Conservation (phyloP, 2,329 filamentous ascomycete species). For the Clarireedia hainanense region DNA sequence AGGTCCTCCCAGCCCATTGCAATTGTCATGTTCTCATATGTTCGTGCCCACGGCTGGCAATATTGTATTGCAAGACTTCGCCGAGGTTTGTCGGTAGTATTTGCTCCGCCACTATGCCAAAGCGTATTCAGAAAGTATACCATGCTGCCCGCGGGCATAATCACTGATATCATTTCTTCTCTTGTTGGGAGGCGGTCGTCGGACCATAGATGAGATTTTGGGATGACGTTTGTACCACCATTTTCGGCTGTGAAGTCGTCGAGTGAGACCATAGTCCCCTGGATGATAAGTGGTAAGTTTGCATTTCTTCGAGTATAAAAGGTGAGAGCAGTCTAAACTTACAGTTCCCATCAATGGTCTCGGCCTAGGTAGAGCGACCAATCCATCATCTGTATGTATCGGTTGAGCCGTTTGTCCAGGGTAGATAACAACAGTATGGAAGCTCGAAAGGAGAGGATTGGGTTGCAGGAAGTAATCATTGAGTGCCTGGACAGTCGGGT, state of each 20-base stretch:
- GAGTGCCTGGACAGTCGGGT: slow-evolving; percentile 32
- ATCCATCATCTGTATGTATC: slow-evolving; percentile 31
- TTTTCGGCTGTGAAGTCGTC: slow-evolving; percentile 27
- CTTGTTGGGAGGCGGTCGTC: slow-evolving; percentile 23
- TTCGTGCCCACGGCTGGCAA: slow-evolving; percentile 31
- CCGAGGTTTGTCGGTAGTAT: slow-evolving; percentile 15
- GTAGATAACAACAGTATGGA: slow-evolving; percentile 33
- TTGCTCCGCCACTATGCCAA: slow-evolving; percentile 26
- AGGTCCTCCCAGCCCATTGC: slow-evolving; percentile 29
- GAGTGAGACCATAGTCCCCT: slow-evolving; percentile 28
- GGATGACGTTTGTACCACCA: slow-evolving; percentile 27
- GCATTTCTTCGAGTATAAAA: neutral
- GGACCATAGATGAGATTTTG: slow-evolving; percentile 26
- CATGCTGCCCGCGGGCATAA: slow-evolving; percentile 27
- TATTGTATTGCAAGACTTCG: slow-evolving; percentile 26
- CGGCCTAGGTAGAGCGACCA: slow-evolving; percentile 24
- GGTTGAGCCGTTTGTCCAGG: slow-evolving; percentile 30
- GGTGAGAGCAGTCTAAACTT: neutral
- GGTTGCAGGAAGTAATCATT: slow-evolving; percentile 35
- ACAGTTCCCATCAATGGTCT: slow-evolving; percentile 27
- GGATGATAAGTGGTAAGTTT: slow-evolving; percentile 2
- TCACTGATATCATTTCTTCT: slow-evolving; percentile 23
- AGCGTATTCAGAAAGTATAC: slow-evolving; percentile 27
- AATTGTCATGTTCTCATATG: slow-evolving; percentile 32
- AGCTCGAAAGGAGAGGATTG: slow-evolving; percentile 31